A percentile compares a stretch with the other conserved stretches of the same genome.
phyloP scores from a whole-genome alignment of 2,329 filamentous ascomycete genomes.

The Paraphoma chrysanthemicola region DNA sequence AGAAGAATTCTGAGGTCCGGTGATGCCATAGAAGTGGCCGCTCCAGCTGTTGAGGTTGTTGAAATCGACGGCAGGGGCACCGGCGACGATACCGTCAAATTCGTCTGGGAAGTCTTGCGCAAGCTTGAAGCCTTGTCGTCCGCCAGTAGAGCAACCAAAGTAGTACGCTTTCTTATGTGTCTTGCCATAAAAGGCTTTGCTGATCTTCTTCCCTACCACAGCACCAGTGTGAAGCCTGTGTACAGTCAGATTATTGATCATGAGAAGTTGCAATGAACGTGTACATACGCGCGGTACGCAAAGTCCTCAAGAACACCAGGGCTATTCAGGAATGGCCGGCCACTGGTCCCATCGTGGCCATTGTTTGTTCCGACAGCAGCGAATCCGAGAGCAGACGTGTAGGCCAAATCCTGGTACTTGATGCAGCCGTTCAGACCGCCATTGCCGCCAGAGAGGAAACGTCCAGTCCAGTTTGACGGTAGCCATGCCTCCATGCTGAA shows the following conservation, averaged over 20 bases:
- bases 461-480: conserved; percentile 50
- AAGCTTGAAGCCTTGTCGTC: conserved; percentile 45
- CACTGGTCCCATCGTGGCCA: conserved; percentile 54
- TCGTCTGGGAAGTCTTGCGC: conserved; percentile 45
- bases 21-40: conserved; percentile 37
- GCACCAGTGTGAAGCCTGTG: conserved; percentile 40
- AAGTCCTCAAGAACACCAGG: conserved; percentile 57
- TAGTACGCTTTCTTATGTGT: conserved; percentile 51
- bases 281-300: conserved; percentile 50
- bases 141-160: conserved; percentile 47
- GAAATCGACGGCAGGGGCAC: conserved; percentile 43
- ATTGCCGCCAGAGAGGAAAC: conserved; percentile 46
- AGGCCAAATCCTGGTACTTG: conserved; percentile 48
- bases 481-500: conserved; percentile 56
- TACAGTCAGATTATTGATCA: not conserved
- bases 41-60: conserved; percentile 45
- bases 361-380: conserved; percentile 51
- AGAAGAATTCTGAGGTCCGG: conserved; percentile 33
- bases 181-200: conserved; percentile 49
- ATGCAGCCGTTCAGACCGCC: conserved; percentile 52
- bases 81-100: conserved; percentile 48
- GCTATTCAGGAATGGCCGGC: conserved; percentile 56
- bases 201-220: conserved; percentile 50
- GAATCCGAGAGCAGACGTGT: conserved; percentile 48
- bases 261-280: not conserved